phyloP scores from a whole-genome alignment of 2,329 filamentous ascomycete species.

The Stachybotrys chlorohalonatus region DNA sequence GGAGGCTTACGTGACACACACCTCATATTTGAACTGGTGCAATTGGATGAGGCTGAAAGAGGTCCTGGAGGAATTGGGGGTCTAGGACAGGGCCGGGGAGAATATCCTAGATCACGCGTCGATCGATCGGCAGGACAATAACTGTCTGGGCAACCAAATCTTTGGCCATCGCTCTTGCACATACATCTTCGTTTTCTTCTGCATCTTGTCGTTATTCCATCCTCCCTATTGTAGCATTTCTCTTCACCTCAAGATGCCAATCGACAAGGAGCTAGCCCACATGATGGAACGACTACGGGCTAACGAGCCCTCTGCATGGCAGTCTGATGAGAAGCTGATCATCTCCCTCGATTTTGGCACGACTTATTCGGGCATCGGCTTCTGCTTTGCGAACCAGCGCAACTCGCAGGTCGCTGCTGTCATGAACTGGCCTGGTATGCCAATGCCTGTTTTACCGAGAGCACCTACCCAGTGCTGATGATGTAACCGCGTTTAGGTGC shows the following conservation, averaged over 20 bases:
- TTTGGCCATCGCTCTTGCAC: too few species aligned
- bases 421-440: slow-evolving; percentile 9
- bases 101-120: too few species aligned
- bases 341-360: slow-evolving; percentile 10
- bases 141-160: too few species aligned
- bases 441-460: background rate
- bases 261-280: background rate
- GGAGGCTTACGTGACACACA: too few species aligned
- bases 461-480: background rate
- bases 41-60: too few species aligned
- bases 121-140: too few species aligned
- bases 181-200: too few species aligned
- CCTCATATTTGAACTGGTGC: too few species aligned
- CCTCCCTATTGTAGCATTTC: background rate
- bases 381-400: slow-evolving; percentile 6
- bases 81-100: too few species aligned
- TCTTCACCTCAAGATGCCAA: background rate
- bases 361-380: slow-evolving; percentile 8
- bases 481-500: background rate
- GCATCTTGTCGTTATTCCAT: background rate
- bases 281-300: background rate
- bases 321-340: slow-evolving; percentile 5
- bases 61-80: too few species aligned
- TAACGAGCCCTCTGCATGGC: background rate
- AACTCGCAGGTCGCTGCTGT: slow-evolving; percentile 5